phyloP scores from a whole-genome alignment of 768 basidiomycete genomes.

The Astraeus odoratus region DNA sequence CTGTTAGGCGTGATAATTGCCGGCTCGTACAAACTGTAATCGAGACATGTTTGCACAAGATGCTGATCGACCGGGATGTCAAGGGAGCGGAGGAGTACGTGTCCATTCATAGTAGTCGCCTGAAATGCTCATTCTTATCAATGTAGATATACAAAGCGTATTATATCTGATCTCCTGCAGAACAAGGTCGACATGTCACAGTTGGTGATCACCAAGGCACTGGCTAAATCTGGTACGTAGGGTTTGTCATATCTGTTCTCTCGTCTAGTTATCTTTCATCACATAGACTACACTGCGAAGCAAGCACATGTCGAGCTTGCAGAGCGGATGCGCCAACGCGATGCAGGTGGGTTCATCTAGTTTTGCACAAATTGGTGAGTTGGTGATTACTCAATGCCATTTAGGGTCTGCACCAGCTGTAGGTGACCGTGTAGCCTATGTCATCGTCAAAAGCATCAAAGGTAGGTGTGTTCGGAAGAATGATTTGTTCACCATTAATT shows the following conservation, averaged over 20 bases:
- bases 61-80: constrained; percentile 94
- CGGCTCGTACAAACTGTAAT: constrained; percentile 98
- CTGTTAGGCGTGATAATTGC: constrained; percentile 97
- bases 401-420: constrained; percentile 92
- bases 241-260: not conserved
- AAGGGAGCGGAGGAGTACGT: constrained; percentile 83
- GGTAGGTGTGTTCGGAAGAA: constrained; percentile 50
- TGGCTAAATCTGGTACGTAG: constrained; percentile 72
- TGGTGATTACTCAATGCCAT: not conserved
- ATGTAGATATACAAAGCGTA: constrained; percentile 83
- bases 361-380: no score
- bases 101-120: constrained; percentile 3
- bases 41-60: constrained; percentile 95
- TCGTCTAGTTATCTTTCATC: not conserved
- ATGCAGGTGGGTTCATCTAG: constrained; percentile 56
- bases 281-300: constrained; percentile 81
- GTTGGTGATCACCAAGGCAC: constrained; percentile 95
- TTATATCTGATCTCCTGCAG: constrained; percentile 88
- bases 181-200: constrained; percentile 99
- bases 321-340: constrained; percentile 91
- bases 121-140: constrained; percentile 11
- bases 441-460: constrained; percentile 95
- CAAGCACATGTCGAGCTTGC: constrained; percentile 97
- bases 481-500: not conserved
- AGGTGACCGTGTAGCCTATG: constrained; percentile 98